Percentiles rank a stretch among this genome's conserved stretches.
These are phyloP conservation scores for Inga leiocalycina DNA, from an alignment of 306 rosid species.

Conservation along the genomic window DNA sequence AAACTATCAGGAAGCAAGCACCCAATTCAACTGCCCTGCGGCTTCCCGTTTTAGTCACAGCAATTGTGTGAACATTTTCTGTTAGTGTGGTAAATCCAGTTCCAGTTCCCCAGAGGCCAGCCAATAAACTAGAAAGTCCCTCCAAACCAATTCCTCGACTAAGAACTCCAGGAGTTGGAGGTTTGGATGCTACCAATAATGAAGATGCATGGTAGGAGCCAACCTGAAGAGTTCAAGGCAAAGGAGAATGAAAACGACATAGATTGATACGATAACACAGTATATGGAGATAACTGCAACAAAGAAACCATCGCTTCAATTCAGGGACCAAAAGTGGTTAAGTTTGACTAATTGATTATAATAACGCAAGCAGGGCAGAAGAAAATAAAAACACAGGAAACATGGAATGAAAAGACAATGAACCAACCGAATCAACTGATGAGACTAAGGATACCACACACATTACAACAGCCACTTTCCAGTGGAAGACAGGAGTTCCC, in stretches of 20 bases:
- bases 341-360: not conserved
- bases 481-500: constrained; percentile 97
- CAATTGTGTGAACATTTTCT: constrained; percentile 96
- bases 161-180: constrained; percentile 92
- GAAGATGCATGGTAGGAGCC: constrained; percentile 98
- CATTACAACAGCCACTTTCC: constrained; percentile 95
- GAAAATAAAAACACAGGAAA: constrained; percentile 9
- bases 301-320: not conserved
- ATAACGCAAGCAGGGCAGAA: not conserved
- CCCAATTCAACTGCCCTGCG: constrained; percentile 95
- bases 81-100: constrained; percentile 89
- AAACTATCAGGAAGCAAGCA: constrained; percentile 74
- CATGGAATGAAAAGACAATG: constrained; percentile 39
- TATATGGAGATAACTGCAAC: constrained; percentile 11
- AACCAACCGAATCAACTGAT: constrained; percentile 98
- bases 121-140: constrained; percentile 91
- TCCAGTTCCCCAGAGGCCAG: constrained; percentile 99
- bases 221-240: constrained; percentile 61
- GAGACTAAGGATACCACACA: constrained; percentile 88
- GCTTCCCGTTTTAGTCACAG: constrained; percentile 99
- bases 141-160: constrained; percentile 98
- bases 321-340: not conserved
- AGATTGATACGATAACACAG: constrained; percentile 25
- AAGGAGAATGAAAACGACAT: constrained; percentile 32
- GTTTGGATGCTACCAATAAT: constrained; percentile 92